Evolutionary conservation across 2,329 filamentous ascomycete genomes (phyloP), one percentile per base, ranked within the genome.

Genomic region (Gnomoniopsis sp.): DNA sequence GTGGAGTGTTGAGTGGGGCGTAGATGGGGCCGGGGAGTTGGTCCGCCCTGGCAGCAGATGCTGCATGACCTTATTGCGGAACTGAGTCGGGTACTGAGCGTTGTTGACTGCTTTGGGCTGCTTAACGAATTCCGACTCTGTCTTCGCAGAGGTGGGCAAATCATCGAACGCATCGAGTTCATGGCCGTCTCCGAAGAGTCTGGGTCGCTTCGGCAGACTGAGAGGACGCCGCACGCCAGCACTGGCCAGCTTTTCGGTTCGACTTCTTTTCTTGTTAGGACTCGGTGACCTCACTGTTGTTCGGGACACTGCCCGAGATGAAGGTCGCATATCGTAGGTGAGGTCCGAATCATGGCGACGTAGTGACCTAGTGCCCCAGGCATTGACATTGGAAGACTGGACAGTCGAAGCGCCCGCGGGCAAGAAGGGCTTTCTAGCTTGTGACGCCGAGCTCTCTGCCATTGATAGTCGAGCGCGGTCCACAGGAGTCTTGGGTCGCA

Each of bases 151-250:
- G 0, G 93, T 98, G 1, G 93, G 93, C 57, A 99, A 77, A 73
- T 99, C 95, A 70, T 99, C 95, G 70, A 99, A 98, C 2, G 84
- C 87, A 65, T 98, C 93, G 36, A 99, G 80, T 73, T 99, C 95
- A 61, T 88, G 89, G 17, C 95, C 95, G 71, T 97, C 91, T 14
- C 95, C 95, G 75, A 96, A 99, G 67, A 90, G 86, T 49, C 87
- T 83, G 60, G 80, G 79, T 44, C 86, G 81, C 38, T 84, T 80
- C 3, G 91, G 91, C 70, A 88, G 89, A 63, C 84, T 93, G 60
- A 96, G 75, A 49, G 88, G 87, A 64, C 88, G 85, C 78, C 80
- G 84, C 6, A 75, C 74, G 43, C 80, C 80, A 49, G 81, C 81
- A 44, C 72, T 69, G 11, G 70, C 69, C 50, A 71, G 65, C 64